Conservation (phyloP, 1,284 basidiomycete species). For the Pseudozyma pruni region DNA sequence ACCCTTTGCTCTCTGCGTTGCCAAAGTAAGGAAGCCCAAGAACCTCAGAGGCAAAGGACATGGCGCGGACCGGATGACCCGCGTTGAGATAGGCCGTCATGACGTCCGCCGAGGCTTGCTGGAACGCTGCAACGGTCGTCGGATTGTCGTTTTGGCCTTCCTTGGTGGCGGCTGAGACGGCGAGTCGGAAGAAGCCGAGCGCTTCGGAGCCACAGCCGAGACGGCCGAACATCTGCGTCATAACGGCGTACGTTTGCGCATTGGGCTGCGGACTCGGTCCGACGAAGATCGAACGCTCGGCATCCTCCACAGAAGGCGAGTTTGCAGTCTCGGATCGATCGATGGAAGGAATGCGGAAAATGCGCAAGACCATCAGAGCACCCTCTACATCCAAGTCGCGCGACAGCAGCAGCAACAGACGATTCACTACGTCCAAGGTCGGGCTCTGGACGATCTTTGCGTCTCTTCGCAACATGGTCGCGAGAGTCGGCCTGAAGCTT, state of each 20-base stretch:
- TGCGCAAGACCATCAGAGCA: constrained; percentile 25
- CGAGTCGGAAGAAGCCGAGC: constrained; percentile 15
- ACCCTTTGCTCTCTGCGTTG: constrained; percentile 3
- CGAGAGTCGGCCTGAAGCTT: constrained; percentile 26
- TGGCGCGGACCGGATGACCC: constrained; percentile 21
- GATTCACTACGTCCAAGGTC: constrained; percentile 35
- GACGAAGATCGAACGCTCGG: constrained; percentile 4
- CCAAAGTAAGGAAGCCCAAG: constrained; percentile 30
- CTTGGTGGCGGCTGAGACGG: not conserved
- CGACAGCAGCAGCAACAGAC: constrained; percentile 13
- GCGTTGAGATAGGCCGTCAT: constrained; percentile 28
- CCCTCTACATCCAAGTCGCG: constrained; percentile 28
- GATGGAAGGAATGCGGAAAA: constrained; percentile 33
- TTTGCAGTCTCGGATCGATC: not conserved
- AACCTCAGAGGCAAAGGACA: constrained; percentile 28
- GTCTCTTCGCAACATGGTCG: constrained; percentile 20
- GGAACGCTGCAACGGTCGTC: constrained; percentile 3
- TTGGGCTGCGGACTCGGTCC: constrained; percentile 24
- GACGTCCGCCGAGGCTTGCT: constrained; percentile 11
- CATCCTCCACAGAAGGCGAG: not conserved
- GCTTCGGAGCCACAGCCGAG: constrained; percentile 20
- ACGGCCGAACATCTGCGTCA: constrained; percentile 23
- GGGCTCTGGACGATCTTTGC: constrained; percentile 35
- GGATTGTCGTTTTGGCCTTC: not conserved
- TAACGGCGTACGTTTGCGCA: constrained; percentile 18